Base-by-base conservation (phyloP, 805 yeast species). In the Ogataea populi-albae region DNA sequence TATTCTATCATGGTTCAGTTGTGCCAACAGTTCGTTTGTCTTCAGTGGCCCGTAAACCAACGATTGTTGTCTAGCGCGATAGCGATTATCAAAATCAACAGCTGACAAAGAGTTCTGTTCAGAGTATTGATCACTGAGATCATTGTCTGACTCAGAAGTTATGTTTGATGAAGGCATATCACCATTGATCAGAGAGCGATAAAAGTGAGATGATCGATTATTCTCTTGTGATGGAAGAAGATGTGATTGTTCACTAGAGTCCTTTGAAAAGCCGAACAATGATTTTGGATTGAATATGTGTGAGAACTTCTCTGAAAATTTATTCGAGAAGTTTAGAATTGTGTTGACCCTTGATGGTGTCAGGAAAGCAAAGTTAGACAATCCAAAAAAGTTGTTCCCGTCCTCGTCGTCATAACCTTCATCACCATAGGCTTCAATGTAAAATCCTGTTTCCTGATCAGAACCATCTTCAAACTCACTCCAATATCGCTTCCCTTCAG, bases 401-500 rank as follows among this genome's bases (percentile, higher is more conserved):
- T 31, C 48, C 9, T 34, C 18, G 17, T 34, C 16, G 5, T 46
- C 53, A 15, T 50, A 57, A 25, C 52, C 53, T 12, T 40, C 45
- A 8, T 48, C 52, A 9, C 57, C 68, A 25, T 64, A 68, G 11
- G 54, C 55, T 23, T 66, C 61, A n/a, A 63, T 55, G 23, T 68
- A 64, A 33, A 63, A 59, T 4, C 64, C 66, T 5, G 49, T 62
- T 36, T 51, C 52, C 62, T 38, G 73, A 39, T 77, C 84, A 1
- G 80, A 76, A 0, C 73, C 73, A 47, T 79, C 67, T 48, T 79
- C 85, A 51, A 79, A 79, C 57, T 79, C 85, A 49, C 79, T 79
- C 85, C 85, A 79, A 53, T 79, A 79, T 30, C 80, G 47, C 17
- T 50, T 45, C 3, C 38, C 39, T 22, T 46, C 47, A 5, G 34